Evolutionary conservation across 2,329 filamentous ascomycete species (phyloP).

Genomic region (Raffaelea albimanens): DNA sequence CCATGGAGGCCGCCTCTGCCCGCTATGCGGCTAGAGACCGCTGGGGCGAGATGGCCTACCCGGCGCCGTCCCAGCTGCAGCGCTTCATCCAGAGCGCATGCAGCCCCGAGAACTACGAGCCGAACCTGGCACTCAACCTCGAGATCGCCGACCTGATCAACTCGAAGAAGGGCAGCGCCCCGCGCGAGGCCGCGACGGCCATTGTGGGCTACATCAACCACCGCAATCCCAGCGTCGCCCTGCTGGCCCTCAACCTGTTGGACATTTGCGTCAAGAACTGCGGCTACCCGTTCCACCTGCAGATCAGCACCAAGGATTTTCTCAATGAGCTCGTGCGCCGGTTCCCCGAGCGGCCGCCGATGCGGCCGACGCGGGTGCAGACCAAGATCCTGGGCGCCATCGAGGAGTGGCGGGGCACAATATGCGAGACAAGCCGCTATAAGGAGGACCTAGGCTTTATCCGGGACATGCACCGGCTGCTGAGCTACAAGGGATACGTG

Average conservation of each 20-base stretch:
- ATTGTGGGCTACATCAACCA: conserved; percentile 95
- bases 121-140: conserved; percentile 90
- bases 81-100: conserved; percentile 95
- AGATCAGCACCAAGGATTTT: conserved; percentile 98
- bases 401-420: conserved; percentile 96
- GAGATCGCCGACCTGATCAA: conserved; percentile 97
- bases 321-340: conserved; percentile 94
- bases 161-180: conserved; percentile 90
- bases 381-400: conserved; percentile 89
- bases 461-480: conserved; percentile 88
- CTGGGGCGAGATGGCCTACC: conserved; percentile 73
- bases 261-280: conserved; percentile 99
- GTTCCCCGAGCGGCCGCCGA: conserved; percentile 86
- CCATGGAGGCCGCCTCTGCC: conserved; percentile 90
- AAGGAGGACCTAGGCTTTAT: conserved; percentile 96
- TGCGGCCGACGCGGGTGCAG: conserved; percentile 80
- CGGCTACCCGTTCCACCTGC: conserved; percentile 96
- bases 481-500: conserved; percentile 94
- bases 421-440: conserved; percentile 96
- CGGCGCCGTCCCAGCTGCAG: conserved; percentile 77
- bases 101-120: conserved; percentile 95
- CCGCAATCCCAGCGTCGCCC: conserved; percentile 88
- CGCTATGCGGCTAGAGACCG: conserved; percentile 92
- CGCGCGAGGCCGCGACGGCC: conserved; percentile 85
- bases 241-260: conserved; percentile 83